These are phyloP conservation scores for Penicillium lagena DNA, from an alignment of 495 filamentous ascomycete species.

Conservation along the genomic window DNA sequence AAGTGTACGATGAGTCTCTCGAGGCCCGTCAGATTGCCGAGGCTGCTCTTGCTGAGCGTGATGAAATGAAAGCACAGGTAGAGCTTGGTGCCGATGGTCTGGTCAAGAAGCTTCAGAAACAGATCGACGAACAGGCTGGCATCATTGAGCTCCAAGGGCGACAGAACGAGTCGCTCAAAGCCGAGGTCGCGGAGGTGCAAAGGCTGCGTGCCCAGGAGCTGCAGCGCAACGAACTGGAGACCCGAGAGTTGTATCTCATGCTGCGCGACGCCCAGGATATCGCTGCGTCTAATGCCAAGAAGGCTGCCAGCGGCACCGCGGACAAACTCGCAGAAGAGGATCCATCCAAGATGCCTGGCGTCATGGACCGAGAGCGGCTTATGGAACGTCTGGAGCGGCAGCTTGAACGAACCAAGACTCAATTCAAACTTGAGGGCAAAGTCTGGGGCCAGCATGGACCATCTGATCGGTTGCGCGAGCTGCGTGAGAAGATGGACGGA, in stretches of 20 bases:
- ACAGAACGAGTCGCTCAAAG: constrained; percentile 79
- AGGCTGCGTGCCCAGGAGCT: constrained; percentile 83
- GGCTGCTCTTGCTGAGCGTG: constrained; percentile 88
- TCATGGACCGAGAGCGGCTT: constrained; percentile 83
- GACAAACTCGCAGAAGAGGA: constrained; percentile 51
- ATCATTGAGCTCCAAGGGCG: constrained; percentile 85
- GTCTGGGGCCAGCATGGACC: constrained; percentile 85
- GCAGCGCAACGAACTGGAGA: constrained; percentile 92
- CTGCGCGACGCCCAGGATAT: constrained; percentile 96
- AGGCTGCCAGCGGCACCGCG: constrained; percentile 22
- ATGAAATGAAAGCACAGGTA: constrained; percentile 91
- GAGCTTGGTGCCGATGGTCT: constrained; percentile 91
- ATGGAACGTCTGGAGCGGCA: constrained; percentile 92
- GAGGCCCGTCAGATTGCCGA: constrained; percentile 90
- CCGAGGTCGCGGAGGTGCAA: constrained; percentile 82
- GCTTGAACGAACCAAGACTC: constrained; percentile 93
- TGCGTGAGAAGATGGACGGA: constrained; percentile 92
- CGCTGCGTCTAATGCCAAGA: constrained; percentile 78
- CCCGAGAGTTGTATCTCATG: constrained; percentile 96
- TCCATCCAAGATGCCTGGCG: constrained; percentile 80
- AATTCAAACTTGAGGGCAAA: constrained; percentile 94
- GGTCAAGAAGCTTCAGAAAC: constrained; percentile 86
- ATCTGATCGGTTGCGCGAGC: constrained; percentile 83
- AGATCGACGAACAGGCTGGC: constrained; percentile 83
- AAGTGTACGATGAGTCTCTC: constrained; percentile 81